A percentile compares a stretch with the other conserved stretches of the same genome.
phyloP scores from a whole-genome alignment of 129 eudicot species.

The Solidago caesia region DNA sequence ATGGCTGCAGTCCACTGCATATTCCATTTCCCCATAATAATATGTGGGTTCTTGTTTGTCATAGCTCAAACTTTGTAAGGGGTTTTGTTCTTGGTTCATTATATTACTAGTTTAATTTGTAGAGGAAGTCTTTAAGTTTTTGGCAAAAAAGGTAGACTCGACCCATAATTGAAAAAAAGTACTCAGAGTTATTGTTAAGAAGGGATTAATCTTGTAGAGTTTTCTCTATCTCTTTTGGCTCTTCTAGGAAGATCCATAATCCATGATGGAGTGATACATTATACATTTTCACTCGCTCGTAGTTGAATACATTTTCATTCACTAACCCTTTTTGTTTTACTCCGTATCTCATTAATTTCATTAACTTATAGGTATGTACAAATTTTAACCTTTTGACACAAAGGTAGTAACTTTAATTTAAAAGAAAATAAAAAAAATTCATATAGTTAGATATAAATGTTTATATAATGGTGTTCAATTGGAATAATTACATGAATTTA shows the following conservation, averaged over 20 bases:
- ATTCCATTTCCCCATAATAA: background rate
- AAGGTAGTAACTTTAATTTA: conserved; percentile 3
- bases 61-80: background rate
- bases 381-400: conserved; percentile 18
- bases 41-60: background rate
- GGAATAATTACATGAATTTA: no score
- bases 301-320: no score
- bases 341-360: background rate
- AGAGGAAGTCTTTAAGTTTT: conserved; percentile 19
- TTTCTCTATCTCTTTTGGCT: background rate
- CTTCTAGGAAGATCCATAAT: background rate
- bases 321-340: no score
- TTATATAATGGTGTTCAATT: no score
- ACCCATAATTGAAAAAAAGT: conserved; percentile 8
- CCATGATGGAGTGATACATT: background rate
- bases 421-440: background rate
- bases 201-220: no score
- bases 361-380: conserved; percentile 3
- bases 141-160: conserved; percentile 10
- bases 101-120: background rate
- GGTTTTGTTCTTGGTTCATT: conserved; percentile 3
- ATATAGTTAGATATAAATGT: background rate
- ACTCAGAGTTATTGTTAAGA: no score
- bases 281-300: background rate
- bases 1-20: no score